Percentiles rank a stretch among this genome's conserved stretches.
phyloP scores from a whole-genome alignment of 2,329 filamentous ascomycete genomes.

The Aspergillus phoenicis region DNA sequence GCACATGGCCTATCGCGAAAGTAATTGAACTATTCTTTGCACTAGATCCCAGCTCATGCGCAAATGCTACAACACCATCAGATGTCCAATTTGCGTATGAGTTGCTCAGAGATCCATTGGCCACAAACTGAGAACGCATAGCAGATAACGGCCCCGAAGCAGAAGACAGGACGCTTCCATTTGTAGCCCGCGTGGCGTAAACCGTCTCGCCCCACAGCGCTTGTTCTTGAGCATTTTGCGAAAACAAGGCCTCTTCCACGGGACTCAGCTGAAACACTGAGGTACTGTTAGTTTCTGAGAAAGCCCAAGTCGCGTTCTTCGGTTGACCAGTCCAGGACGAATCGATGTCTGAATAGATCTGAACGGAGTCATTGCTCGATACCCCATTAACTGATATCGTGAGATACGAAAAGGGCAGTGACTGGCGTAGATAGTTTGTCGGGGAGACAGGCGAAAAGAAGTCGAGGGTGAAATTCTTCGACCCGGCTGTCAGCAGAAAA shows the following conservation, averaged over 20 bases:
- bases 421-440: slow-evolving; percentile 43
- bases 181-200: slow-evolving; percentile 36
- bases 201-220: slow-evolving; percentile 44
- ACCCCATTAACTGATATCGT: slow-evolving; percentile 36
- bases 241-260: slow-evolving; percentile 31
- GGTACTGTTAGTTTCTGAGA: slow-evolving; percentile 28
- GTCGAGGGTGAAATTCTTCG: slow-evolving; percentile 39
- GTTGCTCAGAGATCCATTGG: slow-evolving; percentile 31
- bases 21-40: slow-evolving; percentile 31
- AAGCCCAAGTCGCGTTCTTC: slow-evolving; percentile 25
- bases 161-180: slow-evolving; percentile 26
- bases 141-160: slow-evolving; percentile 28
- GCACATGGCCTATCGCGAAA: slow-evolving; percentile 43
- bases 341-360: slow-evolving; percentile 46
- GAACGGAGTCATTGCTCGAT: slow-evolving; percentile 28
- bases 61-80: slow-evolving; percentile 35
- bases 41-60: slow-evolving; percentile 39
- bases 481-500: slow-evolving; percentile 39
- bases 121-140: slow-evolving; percentile 34
- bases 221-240: slow-evolving; percentile 34
- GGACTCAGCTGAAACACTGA: slow-evolving; percentile 34
- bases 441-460: slow-evolving; percentile 48
- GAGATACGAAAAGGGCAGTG: slow-evolving; percentile 45
- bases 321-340: slow-evolving; percentile 42
- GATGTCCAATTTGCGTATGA: slow-evolving; percentile 27